Evolutionary conservation across 106 monocot genomes (phyloP).

Genomic region (Apostasia ramifera): DNA sequence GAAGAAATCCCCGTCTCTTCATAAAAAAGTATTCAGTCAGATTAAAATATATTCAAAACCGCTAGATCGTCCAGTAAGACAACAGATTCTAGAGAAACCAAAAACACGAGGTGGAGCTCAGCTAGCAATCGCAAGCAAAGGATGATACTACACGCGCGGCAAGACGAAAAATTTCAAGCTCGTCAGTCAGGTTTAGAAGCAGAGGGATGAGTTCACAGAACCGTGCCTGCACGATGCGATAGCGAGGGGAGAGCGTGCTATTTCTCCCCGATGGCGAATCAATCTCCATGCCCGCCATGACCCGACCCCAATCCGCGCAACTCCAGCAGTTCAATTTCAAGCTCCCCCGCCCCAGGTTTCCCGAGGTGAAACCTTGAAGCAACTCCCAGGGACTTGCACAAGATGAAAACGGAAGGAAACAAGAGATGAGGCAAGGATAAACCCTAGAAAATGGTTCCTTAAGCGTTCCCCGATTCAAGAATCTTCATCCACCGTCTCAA

Average conservation of each 20-base stretch:
- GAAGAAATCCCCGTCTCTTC: too few relatives aligned
- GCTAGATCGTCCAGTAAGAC: too few relatives aligned
- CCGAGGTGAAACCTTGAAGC: background rate
- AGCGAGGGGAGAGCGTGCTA: conserved; percentile 16
- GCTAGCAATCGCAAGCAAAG: too few relatives aligned
- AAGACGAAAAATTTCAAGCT: too few relatives aligned
- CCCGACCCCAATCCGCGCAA: conserved; percentile 38
- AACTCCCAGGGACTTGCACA: too few relatives aligned
- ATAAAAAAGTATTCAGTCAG: too few relatives aligned
- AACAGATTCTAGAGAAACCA: too few relatives aligned
- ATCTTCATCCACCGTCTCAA: background rate
- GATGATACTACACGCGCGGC: too few relatives aligned
- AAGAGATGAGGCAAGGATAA: background rate
- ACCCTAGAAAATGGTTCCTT: background rate
- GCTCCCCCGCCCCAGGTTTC: conserved; percentile 48
- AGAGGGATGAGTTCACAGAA: background rate
- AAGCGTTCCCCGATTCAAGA: background rate
- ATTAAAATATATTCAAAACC: too few relatives aligned
- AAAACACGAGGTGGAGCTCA: too few relatives aligned
- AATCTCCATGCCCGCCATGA: conserved; percentile 59
- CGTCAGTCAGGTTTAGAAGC: too few relatives aligned
- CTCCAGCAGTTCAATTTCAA: conserved; percentile 10
- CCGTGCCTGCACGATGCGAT: conserved; percentile 35
- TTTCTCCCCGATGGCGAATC: conserved; percentile 31
- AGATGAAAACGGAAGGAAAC: background rate